Evolutionary conservation across 2,329 filamentous ascomycete genomes (phyloP), one percentile per base, ranked within the genome.

Genomic region (Colletotrichum phormii): DNA sequence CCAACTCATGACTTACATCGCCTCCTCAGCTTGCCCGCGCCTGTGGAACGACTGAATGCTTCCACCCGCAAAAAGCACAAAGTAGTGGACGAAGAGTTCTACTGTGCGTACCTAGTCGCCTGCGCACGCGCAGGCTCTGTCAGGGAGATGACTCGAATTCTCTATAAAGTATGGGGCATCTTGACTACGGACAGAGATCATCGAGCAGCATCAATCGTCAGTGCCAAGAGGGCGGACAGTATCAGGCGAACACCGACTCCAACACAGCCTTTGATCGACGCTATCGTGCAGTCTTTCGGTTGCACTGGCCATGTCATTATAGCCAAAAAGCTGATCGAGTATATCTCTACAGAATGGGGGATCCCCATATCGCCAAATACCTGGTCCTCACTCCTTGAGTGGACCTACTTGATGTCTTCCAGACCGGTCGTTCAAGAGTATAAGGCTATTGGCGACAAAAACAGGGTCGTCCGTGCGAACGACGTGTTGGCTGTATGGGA

Each of bases 201-300:
- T 37, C 70, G 76, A 4, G 75, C 78, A 0, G 71, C 77, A 11
- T 22, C 72, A 8, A 72, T 85, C 53, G 74, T 69, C 1, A 83
- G 79, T 18, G 81, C 54, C 8, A 2, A 54, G 84, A n/a, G 83
- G 78, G 35, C 76, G 78, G 1, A 86, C 89, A 55, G 83, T 1
- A 77, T 76, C 0, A 83, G 85, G 33, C 91, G 89, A 1, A 87
- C 89, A 8, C 80, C 92, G 37, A 83, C 85, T 63, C 94, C 94
- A 2, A 90, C 88, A 0, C 74, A 80, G 8, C 83, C 84, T 2
- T 84, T 95, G 0, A 85, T 96, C 26, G 85, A 89, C 67, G 88
- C 91, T 9, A 82, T 95, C n/a, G 91, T 92, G 6, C 91, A 94
- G 78, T 84, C 86, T 1, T 93, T 92, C 74, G 89, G 92, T n/a